A percentile compares a stretch with the other conserved stretches of the same genome.
Conservation (phyloP, 805 yeast species). For the Blastobotrys mokoenaii region DNA sequence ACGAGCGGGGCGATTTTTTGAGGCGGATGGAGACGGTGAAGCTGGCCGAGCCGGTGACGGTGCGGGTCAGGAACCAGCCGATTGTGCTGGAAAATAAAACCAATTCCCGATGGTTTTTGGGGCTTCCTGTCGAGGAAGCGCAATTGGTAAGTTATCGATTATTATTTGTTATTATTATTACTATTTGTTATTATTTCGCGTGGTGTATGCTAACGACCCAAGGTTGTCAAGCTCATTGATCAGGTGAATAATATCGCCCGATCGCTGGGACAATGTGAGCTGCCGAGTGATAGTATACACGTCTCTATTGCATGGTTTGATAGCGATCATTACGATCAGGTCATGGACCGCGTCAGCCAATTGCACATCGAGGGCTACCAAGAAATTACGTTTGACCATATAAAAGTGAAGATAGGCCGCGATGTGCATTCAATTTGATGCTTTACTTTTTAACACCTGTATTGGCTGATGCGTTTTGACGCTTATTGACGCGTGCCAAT, state of each 20-base stretch:
- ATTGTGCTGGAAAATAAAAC: slow-evolving; percentile 8
- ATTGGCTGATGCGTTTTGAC: too few relatives aligned
- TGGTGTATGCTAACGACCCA: too few relatives aligned
- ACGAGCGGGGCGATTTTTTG: slow-evolving; percentile 8
- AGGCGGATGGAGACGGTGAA: neutral
- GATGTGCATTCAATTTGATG: slow-evolving; percentile 6
- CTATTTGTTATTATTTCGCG: too few relatives aligned
- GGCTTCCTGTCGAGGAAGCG: neutral
- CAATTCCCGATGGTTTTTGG: slow-evolving; percentile 13
- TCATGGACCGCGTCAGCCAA: neutral
- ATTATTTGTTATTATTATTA: too few relatives aligned
- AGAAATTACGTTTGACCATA: neutral
- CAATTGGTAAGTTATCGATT: too few relatives aligned
- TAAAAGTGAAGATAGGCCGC: slow-evolving; percentile 13
- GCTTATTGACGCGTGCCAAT: too few relatives aligned
- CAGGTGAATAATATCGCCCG: slow-evolving; percentile 2
- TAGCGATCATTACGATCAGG: neutral
- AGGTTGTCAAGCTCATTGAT: too few relatives aligned
- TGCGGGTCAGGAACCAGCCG: neutral
- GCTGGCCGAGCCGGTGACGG: neutral
- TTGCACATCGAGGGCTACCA: neutral
- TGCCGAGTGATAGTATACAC: slow-evolving; percentile 5
- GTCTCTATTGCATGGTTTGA: slow-evolving; percentile 15
- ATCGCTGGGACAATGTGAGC: slow-evolving; percentile 3
- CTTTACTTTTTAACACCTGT: too few relatives aligned